Percentiles rank a stretch among this genome's conserved stretches.
phyloP scores from a whole-genome alignment of 805 yeast genomes.

The Saccharomycopsis olivae region DNA sequence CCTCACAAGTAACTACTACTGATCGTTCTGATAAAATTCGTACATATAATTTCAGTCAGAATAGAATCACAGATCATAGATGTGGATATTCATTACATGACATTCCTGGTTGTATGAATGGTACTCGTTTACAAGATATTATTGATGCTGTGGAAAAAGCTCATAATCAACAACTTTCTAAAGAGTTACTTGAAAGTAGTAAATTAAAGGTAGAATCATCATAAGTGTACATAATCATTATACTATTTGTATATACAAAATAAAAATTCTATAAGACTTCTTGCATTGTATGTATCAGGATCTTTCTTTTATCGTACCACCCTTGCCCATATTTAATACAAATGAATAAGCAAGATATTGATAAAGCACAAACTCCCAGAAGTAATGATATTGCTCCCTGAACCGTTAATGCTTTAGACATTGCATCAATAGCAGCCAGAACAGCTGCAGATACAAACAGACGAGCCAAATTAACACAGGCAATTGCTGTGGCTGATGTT shows the following conservation, averaged over 20 bases:
- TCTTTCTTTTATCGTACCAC: too few relatives aligned
- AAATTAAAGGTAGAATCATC: too few relatives aligned
- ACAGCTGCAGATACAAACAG: conserved; percentile 66
- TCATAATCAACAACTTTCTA: conserved; percentile 36
- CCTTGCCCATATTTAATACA: too few relatives aligned
- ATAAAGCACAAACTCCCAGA: conserved; percentile 43
- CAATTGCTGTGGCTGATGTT: conserved; percentile 62
- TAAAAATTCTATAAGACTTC: background rate
- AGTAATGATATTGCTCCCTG: conserved; percentile 77
- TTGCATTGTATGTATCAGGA: too few relatives aligned
- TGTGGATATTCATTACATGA: conserved; percentile 77
- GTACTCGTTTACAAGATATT: conserved; percentile 45
- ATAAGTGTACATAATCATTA: background rate
- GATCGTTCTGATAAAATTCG: conserved; percentile 89
- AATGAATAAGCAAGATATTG: too few relatives aligned
- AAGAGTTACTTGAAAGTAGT: conserved; percentile 19
- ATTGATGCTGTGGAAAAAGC: conserved; percentile 40
- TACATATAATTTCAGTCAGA: conserved; percentile 89
- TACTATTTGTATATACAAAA: background rate
- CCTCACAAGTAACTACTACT: conserved; percentile 78
- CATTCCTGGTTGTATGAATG: conserved; percentile 53
- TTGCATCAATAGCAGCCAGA: conserved; percentile 52
- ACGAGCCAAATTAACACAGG: conserved; percentile 60
- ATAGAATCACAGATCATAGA: conserved; percentile 88
- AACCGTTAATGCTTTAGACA: conserved; percentile 45